Percentiles rank a stretch among this genome's conserved stretches.
These are phyloP conservation scores for Erythrophleum fordii DNA, from an alignment of 306 rosid genomes.

Conservation along the genomic window DNA sequence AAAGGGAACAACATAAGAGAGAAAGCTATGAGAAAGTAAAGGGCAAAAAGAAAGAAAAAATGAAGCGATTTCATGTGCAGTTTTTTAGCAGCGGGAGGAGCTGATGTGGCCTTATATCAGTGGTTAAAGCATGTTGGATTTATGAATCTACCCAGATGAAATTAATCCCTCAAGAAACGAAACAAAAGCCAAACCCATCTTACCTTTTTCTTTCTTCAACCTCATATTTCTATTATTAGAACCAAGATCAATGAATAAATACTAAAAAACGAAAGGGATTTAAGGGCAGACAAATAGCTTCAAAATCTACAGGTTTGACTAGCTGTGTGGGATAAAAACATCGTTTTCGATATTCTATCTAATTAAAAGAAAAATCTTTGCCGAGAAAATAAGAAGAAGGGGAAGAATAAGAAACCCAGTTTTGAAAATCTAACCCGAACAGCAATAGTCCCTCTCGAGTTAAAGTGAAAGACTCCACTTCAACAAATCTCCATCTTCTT, in stretches of 20 bases:
- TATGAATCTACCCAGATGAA: slow-evolving; percentile 37
- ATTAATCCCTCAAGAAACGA: slow-evolving; percentile 24
- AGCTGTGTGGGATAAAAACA: not conserved
- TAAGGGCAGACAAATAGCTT: not conserved
- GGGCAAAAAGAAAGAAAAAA: not conserved
- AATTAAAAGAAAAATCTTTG: not conserved
- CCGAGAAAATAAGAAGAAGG: not conserved
- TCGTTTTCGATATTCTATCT: not conserved
- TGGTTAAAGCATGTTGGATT: slow-evolving; percentile 34
- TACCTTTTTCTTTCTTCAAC: not conserved
- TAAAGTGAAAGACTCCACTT: not conserved
- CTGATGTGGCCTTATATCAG: not conserved
- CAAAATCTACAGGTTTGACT: not conserved
- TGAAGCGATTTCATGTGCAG: slow-evolving; percentile 7
- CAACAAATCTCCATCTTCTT: not conserved
- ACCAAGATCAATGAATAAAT: not conserved
- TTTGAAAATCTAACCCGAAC: not conserved
- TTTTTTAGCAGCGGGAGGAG: not conserved
- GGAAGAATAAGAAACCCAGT: not conserved
- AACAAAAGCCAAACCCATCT: slow-evolving; percentile 15
- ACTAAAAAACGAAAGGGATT: not conserved
- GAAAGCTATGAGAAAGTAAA: not conserved
- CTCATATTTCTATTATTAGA: not conserved
- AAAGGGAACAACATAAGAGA: not conserved
- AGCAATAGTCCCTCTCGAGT: not conserved